Conservation (phyloP, 805 yeast genomes). For the Yarrowia sp. region DNA sequence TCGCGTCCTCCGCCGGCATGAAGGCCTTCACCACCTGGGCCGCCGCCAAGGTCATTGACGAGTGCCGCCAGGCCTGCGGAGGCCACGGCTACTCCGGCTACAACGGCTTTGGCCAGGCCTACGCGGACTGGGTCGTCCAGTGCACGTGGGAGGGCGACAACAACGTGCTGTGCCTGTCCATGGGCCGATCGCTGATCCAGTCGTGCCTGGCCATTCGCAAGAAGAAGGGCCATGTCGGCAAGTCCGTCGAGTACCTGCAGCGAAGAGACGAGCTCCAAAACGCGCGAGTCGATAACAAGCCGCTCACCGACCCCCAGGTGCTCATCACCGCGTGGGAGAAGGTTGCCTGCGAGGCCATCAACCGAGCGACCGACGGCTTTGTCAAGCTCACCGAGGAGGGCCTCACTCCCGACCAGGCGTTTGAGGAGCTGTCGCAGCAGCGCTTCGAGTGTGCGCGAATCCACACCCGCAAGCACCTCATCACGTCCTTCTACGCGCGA, state of each 20-base stretch:
- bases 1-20: conserved; percentile 80
- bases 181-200: conserved; percentile 74
- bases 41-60: conserved; percentile 74
- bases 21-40: conserved; percentile 91
- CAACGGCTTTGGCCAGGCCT: conserved; percentile 85
- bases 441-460: conserved; percentile 44
- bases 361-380: conserved; percentile 39
- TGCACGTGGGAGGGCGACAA: conserved; percentile 99
- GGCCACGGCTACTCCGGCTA: conserved; percentile 95
- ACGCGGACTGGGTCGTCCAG: conserved; percentile 91
- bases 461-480: conserved; percentile 42
- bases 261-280: conserved; percentile 30
- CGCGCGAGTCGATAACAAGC: conserved; percentile 32
- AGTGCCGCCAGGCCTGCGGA: conserved; percentile 91
- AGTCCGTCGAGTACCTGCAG: conserved; percentile 47
- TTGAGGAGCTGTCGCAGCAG: conserved; percentile 43
- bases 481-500: conserved; percentile 41
- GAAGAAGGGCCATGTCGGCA: conserved; percentile 46
- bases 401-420: conserved; percentile 37
- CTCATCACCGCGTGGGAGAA: conserved; percentile 41
- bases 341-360: conserved; percentile 39
- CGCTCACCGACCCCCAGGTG: conserved; percentile 34
- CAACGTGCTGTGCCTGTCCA: conserved; percentile 75
- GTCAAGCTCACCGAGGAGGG: conserved; percentile 34
- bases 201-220: conserved; percentile 43